Evolutionary conservation across 2,329 filamentous ascomycete species (phyloP), one percentile per base, ranked within the genome.

Genomic region (Nemania diffusa): DNA sequence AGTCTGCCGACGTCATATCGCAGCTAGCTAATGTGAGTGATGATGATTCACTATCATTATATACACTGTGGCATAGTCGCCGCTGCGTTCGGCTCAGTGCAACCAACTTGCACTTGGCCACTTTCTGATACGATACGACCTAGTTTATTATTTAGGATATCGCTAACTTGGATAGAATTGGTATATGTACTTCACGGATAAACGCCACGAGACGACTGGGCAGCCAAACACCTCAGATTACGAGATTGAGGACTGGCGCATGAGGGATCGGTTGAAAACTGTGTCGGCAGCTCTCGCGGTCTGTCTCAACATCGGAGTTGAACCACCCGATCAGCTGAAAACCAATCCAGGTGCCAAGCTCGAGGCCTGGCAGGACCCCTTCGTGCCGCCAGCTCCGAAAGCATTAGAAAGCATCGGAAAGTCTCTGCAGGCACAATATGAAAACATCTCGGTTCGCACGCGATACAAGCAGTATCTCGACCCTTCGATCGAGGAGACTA

Each of bases 171-270:
- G n/a, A 32, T 80, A 97, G 92, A 97, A 93, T 73, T 99, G 97
- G 89, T 98, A 97, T 84, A 98, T 98, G 95, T 99, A 99, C 81
- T 99, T 92, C 80, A 97, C 95, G 70, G 96, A 99, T 80, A 98
- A 98, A 81, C 91, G 95, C 60, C 96, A 99, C 81, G 96, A 98
- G 78, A 96, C 93, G 24, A 95, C 93, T 40, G 96, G 94, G 24
- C 93, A 94, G 72, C 93, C 94, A 17, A 93, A 94, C 77, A 86
- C 88, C 59, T 86, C 85, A 20, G 79, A 82, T 27, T 88, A 87
- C 72, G 84, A 89, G 69, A 82, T 97, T 5, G 92, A 97, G 77
- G 96, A 98, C 78, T 99, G 96, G 96, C 91, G 96, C 65, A 97
- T 98, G 92, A 91, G 94, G 73, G 96, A 99, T 79, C 88, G 96